These are phyloP conservation scores for Dryadomyces quercus-mongolicae DNA, from an alignment of 2,329 filamentous ascomycete species.

Conservation along the genomic window DNA sequence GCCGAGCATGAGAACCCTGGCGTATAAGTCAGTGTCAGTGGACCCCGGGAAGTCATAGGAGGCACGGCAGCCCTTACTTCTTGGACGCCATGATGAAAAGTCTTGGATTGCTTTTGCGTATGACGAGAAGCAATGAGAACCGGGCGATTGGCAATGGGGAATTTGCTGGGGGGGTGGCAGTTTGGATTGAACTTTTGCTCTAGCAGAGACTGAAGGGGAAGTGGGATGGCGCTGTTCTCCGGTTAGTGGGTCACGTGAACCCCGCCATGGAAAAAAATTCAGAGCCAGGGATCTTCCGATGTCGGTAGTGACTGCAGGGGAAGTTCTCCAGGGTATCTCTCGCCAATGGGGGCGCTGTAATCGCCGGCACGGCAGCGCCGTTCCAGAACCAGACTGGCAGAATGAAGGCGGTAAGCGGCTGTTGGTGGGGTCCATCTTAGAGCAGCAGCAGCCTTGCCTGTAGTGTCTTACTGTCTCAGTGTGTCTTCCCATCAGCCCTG, in stretches of 20 bases:
- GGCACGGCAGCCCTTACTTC: constrained; percentile 3
- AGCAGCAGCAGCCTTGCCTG: too few relatives aligned
- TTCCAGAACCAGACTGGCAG: not conserved
- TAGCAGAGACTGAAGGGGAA: not conserved
- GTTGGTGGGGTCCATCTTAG: not conserved
- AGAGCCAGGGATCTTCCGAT: not conserved
- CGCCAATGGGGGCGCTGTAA: too few relatives aligned
- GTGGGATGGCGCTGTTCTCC: not conserved
- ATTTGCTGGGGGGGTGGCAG: not conserved
- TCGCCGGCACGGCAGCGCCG: too few relatives aligned
- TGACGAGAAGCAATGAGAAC: not conserved
- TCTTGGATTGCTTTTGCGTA: not conserved
- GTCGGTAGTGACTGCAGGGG: not conserved
- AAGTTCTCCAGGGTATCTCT: too few relatives aligned
- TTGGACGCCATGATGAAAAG: constrained; percentile 7
- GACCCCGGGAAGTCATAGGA: not conserved
- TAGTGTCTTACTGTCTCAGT: too few relatives aligned
- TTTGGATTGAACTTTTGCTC: not conserved
- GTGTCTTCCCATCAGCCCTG: too few relatives aligned
- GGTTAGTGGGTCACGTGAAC: not conserved
- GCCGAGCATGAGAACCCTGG: constrained; percentile 32
- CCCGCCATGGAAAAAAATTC: not conserved
- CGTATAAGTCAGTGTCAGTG: constrained; percentile 6
- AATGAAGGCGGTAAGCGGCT: not conserved
- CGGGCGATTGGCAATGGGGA: not conserved